A percentile compares a stretch with the other conserved stretches of the same genome.
These are phyloP conservation scores for Penstemon eatonii DNA, from an alignment of 257 asterid species.

Conservation along the genomic window DNA sequence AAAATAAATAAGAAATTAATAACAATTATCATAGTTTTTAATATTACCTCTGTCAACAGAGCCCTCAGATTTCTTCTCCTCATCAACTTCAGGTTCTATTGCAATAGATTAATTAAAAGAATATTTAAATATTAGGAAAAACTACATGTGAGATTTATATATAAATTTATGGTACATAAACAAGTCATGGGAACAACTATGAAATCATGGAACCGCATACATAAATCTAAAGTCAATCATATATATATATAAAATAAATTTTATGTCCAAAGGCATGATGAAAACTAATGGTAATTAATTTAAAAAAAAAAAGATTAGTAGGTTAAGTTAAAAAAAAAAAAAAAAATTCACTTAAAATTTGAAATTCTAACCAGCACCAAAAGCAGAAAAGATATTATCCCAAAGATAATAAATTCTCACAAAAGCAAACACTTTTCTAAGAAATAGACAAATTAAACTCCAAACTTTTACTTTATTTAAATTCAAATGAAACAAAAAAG, in stretches of 20 bases:
- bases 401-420: too few species aligned
- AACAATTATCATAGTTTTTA: not conserved
- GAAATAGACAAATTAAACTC: not conserved
- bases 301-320: too few species aligned
- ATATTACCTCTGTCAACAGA: constrained; percentile 46
- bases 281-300: too few species aligned
- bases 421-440: not conserved
- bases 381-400: not conserved
- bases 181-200: too few species aligned
- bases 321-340: too few species aligned
- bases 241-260: too few species aligned
- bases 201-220: not conserved
- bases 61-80: constrained; percentile 41
- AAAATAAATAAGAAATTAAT: not conserved
- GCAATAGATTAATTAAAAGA: constrained; percentile 13
- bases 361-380: constrained; percentile 1
- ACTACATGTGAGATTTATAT: not conserved
- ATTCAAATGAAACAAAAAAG: not conserved
- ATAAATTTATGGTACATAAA: not conserved
- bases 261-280: too few species aligned
- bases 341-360: not conserved
- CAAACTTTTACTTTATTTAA: not conserved
- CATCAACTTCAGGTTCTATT: constrained; percentile 36
- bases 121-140: constrained; percentile 16
- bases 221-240: not conserved